Percentiles rank a stretch among this genome's conserved stretches.
Evolutionary conservation across 768 basidiomycete species (phyloP).

Genomic region (Mycena rebaudengoi): DNA sequence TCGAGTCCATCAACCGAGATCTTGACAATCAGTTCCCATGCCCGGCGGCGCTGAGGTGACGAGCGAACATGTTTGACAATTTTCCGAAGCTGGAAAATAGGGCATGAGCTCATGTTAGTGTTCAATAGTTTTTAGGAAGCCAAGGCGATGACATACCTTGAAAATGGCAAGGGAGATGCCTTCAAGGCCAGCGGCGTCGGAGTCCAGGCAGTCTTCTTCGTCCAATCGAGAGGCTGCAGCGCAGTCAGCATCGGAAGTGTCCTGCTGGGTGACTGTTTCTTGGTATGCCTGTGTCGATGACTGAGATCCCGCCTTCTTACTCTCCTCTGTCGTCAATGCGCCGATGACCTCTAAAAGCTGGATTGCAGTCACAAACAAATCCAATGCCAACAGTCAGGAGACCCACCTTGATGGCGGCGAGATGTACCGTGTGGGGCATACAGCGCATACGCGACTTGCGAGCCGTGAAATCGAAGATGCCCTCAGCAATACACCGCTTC

Average conservation of each 20-base stretch:
- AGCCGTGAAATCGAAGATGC: constrained; percentile 35
- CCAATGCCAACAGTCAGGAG: neutral
- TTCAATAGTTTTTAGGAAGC: too few relatives aligned
- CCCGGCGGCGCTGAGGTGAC: too few relatives aligned
- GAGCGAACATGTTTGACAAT: too few relatives aligned
- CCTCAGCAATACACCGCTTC: constrained; percentile 1
- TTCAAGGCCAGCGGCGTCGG: neutral
- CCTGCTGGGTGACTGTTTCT: neutral
- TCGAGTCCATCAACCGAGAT: too few relatives aligned
- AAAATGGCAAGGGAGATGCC: neutral
- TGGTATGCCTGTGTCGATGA: neutral
- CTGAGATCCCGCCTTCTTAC: neutral
- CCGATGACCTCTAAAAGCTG: constrained; percentile 7
- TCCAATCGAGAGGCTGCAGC: neutral
- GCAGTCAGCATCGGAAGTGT: neutral
- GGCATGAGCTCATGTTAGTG: too few relatives aligned
- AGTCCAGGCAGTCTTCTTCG: neutral
- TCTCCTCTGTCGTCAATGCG: neutral
- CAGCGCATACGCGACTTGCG: constrained; percentile 35
- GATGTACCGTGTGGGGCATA: constrained; percentile 48
- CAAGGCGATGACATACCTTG: too few relatives aligned
- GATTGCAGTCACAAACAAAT: neutral
- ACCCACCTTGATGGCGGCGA: constrained; percentile 41
- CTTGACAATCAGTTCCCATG: too few relatives aligned
- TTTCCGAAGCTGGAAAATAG: too few relatives aligned